Evolutionary conservation across 2,329 filamentous ascomycete genomes (phyloP).

Genomic region (Stemphylium beticola): DNA sequence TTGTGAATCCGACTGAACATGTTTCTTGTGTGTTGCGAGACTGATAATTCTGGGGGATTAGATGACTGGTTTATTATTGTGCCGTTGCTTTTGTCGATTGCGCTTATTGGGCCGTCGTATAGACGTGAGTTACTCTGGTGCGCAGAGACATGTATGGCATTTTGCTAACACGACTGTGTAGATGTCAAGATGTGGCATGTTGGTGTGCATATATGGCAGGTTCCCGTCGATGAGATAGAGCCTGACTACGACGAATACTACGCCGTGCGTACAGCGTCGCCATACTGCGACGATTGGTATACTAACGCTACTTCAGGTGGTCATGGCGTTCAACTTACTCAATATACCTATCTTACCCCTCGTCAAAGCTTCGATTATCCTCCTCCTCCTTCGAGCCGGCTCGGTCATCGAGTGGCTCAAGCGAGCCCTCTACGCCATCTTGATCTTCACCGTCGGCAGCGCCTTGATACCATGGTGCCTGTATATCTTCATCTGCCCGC

Average conservation of each 20-base stretch:
- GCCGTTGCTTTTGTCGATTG: slow-evolving; percentile 45
- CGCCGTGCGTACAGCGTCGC: slow-evolving; percentile 25
- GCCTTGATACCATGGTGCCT: slow-evolving; percentile 47
- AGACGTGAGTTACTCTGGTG: slow-evolving; percentile 34
- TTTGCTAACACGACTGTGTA: slow-evolving; percentile 14
- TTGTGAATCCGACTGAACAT: slow-evolving; percentile 11
- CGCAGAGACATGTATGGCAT: not conserved
- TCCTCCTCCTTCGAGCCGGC: slow-evolving; percentile 48
- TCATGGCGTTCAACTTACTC: slow-evolving; percentile 48
- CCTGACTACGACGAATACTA: slow-evolving; percentile 48
- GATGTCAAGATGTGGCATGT: slow-evolving; percentile 50
- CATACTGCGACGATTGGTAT: not conserved
- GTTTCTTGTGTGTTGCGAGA: not conserved
- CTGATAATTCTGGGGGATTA: slow-evolving; percentile 24
- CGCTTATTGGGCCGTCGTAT: slow-evolving; percentile 46
- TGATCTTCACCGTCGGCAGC: slow-evolving; percentile 45
- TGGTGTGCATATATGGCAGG: slow-evolving; percentile 46
- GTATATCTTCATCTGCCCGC: slow-evolving; percentile 50
- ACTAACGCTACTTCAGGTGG: slow-evolving; percentile 26
- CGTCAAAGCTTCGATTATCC: slow-evolving; percentile 51
- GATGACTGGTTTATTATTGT: slow-evolving; percentile 50
- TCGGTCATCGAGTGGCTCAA: slow-evolving; percentile 49
- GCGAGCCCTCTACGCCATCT: slow-evolving; percentile 46
- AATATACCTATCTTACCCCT: slow-evolving; percentile 50
- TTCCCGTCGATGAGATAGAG: slow-evolving; percentile 43